Evolutionary conservation across 257 asterid species (phyloP).

Genomic region (Nicotiana knightiana): DNA sequence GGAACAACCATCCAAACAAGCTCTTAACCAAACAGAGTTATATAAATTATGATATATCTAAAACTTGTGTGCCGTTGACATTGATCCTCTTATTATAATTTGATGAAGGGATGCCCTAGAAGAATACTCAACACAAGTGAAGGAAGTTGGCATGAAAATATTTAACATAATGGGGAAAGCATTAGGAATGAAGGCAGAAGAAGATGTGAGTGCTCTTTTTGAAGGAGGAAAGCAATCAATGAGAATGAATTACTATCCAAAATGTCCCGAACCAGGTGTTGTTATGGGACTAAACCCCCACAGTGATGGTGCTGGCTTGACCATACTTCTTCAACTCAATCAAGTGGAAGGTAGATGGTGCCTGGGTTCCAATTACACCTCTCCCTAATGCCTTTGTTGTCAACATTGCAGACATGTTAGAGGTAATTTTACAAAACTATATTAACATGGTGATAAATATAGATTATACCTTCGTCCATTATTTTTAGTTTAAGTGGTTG

Average conservation of each 20-base stretch:
- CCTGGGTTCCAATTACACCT: slow-evolving; percentile 12
- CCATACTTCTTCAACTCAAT: slow-evolving; percentile 5
- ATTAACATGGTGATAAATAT: too few species aligned
- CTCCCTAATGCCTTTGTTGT: slow-evolving; percentile 8
- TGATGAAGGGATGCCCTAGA: not conserved
- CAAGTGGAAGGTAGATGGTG: not conserved
- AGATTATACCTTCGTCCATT: too few species aligned
- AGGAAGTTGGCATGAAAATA: not conserved
- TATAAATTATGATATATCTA: too few species aligned
- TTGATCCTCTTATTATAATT: not conserved
- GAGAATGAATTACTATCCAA: slow-evolving; percentile 4
- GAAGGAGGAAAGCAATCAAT: not conserved
- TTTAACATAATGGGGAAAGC: not conserved
- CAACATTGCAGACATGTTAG: slow-evolving; percentile 11
- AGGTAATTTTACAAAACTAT: not conserved
- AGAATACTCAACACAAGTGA: not conserved
- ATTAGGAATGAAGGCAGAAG: not conserved
- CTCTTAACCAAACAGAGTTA: too few species aligned
- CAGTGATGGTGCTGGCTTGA: slow-evolving; percentile 13
- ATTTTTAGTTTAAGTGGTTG: too few species aligned
- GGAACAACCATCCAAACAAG: too few species aligned
- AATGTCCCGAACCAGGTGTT: slow-evolving; percentile 7
- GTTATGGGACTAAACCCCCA: slow-evolving; percentile 10
- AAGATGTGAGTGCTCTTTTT: not conserved
- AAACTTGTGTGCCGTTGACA: not conserved